Base-by-base conservation (phyloP, 2,329 filamentous ascomycete genomes). In the Westerdykella aurantiaca region DNA sequence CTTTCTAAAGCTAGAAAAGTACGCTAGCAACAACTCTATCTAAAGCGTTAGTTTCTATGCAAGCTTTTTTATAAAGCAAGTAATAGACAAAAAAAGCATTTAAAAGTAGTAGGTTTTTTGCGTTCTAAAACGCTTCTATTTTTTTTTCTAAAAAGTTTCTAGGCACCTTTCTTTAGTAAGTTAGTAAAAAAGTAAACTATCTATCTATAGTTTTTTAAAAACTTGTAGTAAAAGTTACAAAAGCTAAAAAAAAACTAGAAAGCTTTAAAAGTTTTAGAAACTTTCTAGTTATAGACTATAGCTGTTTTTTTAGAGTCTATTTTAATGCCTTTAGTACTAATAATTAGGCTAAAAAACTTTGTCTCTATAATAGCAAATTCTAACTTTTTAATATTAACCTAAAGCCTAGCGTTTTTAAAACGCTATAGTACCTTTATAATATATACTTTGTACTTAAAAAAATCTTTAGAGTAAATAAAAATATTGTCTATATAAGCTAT, bases 151-250 rank as follows among this genome's bases (percentile, higher is more conserved):
- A 35, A 2, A 62, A 39, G 2, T 50, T 51, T 31, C 38, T 31
- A 17, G 38, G 42, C 11, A 3, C 25, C 25, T 29, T 29, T 29
- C 10, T 9, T 37, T 23, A 2, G 39, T 56, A n/a, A 50, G 38
- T 0, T 34, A 44, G 38, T 17, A 10, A 6, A 31, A 43, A 35
- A n/a, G n/a, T n/a, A n/a, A n/a, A 34, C 43, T 1, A 48, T 29
- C 5, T 14, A 2, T 10, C 25, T 16, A 38, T 31, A 64, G 3
- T 48, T 33, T 6, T 49, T 22, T 12, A 67, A 57, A 39, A 67
- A 67, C 7, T 47, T 31, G 5, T 57, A 44, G 46, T 68, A 67
- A 43, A 61, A 68, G 34, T 68, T 67, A 2, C 42, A 47, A 37
- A 68, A 64, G 9, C 60, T 56, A n/a, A 68, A 16, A 43, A n/a